These are phyloP conservation scores for Malus hybrid DNA, from an alignment of 331 rosid species.

Conservation along the genomic window DNA sequence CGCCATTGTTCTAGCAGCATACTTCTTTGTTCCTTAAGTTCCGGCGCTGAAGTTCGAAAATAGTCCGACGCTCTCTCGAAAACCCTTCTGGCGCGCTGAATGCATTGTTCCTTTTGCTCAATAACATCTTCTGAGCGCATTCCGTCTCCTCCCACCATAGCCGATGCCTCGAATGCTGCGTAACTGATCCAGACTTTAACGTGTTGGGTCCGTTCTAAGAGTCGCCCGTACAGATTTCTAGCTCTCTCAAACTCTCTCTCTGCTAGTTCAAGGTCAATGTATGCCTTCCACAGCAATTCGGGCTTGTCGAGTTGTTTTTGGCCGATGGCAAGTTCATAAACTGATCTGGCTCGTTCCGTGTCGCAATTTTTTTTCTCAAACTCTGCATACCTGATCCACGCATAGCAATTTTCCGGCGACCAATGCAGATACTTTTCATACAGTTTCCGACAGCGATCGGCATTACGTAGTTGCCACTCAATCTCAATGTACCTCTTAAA, in stretches of 20 bases:
- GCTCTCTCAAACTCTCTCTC: constrained; percentile 77
- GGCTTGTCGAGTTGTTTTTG: constrained; percentile 85
- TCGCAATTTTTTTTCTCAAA: constrained; percentile 65
- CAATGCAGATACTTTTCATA: constrained; percentile 74
- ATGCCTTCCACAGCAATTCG: constrained; percentile 79
- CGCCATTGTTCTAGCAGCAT: constrained; percentile 71
- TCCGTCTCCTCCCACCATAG: neutral
- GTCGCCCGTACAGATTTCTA: constrained; percentile 59
- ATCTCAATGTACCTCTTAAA: constrained; percentile 85
- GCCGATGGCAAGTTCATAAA: constrained; percentile 78
- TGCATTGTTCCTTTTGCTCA: constrained; percentile 29
- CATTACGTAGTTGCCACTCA: constrained; percentile 68
- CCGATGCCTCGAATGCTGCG: constrained; percentile 61
- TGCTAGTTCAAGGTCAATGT: constrained; percentile 70
- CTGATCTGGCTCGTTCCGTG: constrained; percentile 68
- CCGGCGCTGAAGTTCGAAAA: constrained; percentile 31
- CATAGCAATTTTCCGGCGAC: constrained; percentile 73
- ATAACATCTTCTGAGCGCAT: neutral
- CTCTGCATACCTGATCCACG: constrained; percentile 80
- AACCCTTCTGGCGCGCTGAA: constrained; percentile 57
- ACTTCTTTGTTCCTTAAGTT: constrained; percentile 63
- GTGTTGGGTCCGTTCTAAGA: constrained; percentile 75
- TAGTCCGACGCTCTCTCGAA: constrained; percentile 61
- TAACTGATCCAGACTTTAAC: constrained; percentile 21
- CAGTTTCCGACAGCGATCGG: constrained; percentile 60